A percentile compares a stretch with the other conserved stretches of the same genome.
Evolutionary conservation across 495 filamentous ascomycete genomes (phyloP).

Genomic region (Penicillium flavigenum): DNA sequence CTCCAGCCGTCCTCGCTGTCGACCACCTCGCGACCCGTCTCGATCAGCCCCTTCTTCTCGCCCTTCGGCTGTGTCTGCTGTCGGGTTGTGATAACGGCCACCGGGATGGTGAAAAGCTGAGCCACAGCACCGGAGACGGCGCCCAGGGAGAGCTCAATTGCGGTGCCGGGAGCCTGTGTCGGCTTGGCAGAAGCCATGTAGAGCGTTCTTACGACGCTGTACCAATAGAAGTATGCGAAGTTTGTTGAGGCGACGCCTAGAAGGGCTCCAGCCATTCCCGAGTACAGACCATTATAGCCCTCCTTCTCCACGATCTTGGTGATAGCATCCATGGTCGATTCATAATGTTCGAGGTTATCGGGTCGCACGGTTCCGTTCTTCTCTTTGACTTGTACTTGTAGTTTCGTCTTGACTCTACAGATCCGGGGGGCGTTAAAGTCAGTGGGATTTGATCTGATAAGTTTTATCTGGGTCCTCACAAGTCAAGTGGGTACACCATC

Average conservation of each 20-base stretch:
- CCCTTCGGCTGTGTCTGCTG: constrained; percentile 88
- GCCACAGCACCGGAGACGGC: constrained; percentile 87
- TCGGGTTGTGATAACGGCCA: constrained; percentile 90
- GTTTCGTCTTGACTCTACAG: constrained; percentile 85
- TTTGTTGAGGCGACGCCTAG: constrained; percentile 95
- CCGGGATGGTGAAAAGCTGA: constrained; percentile 94
- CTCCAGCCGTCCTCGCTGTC: constrained; percentile 84
- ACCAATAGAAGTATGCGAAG: constrained; percentile 99
- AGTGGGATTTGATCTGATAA: constrained; percentile 3
- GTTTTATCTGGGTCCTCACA: constrained; percentile 52
- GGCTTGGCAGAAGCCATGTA: constrained; percentile 69
- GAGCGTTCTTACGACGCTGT: constrained; percentile 79
- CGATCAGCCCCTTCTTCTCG: constrained; percentile 82
- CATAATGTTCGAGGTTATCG: constrained; percentile 67
- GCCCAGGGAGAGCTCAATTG: constrained; percentile 81
- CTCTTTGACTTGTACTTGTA: constrained; percentile 91
- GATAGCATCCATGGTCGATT: constrained; percentile 83
- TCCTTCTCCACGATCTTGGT: constrained; percentile 80
- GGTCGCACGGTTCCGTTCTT: constrained; percentile 29
- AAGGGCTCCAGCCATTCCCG: constrained; percentile 81
- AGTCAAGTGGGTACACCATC: constrained; percentile 93
- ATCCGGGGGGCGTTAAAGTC: constrained; percentile 9
- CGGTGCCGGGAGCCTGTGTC: constrained; percentile 71
- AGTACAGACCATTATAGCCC: constrained; percentile 79
- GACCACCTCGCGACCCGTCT: constrained; percentile 85